Percentiles rank a stretch among this genome's conserved stretches.
phyloP scores from a whole-genome alignment of 129 eudicot species.

The Smallanthus sonchifolius region DNA sequence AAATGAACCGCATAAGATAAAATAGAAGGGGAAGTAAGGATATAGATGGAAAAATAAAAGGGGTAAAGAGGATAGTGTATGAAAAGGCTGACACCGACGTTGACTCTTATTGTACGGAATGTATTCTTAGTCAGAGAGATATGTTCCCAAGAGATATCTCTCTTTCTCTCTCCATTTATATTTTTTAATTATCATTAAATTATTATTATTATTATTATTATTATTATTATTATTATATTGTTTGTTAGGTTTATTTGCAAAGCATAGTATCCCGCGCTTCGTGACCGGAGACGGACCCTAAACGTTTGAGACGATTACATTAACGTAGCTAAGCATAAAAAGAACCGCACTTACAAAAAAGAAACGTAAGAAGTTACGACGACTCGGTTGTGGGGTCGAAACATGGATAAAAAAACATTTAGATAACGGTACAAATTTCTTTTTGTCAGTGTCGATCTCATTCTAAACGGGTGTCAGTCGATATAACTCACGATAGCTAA shows the following conservation, averaged over 20 bases:
- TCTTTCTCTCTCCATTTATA: not conserved
- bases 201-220: not conserved
- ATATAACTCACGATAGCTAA: too few species aligned
- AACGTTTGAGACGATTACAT: too few species aligned
- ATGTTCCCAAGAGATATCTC: conserved; percentile 39
- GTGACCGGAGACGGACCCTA: too few species aligned
- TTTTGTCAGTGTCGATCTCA: too few species aligned
- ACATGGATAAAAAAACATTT: too few species aligned
- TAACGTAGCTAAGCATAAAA: too few species aligned
- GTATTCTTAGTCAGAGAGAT: conserved; percentile 40
- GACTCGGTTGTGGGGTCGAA: too few species aligned
- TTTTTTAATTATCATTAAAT: not conserved
- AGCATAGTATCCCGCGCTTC: too few species aligned
- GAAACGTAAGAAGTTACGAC: too few species aligned
- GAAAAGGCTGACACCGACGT: conserved; percentile 63
- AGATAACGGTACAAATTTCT: too few species aligned
- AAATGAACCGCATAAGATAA: not conserved
- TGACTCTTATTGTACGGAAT: conserved; percentile 63
- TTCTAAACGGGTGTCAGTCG: too few species aligned
- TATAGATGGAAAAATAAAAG: conserved; percentile 12
- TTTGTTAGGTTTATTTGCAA: not conserved
- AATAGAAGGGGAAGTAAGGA: conserved; percentile 13
- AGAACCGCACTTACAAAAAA: too few species aligned
- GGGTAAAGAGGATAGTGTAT: conserved; percentile 16
- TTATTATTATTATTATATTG: not conserved